These are phyloP conservation scores for Ogataea trehaloabstinens DNA, from an alignment of 805 yeast species.

Conservation along the genomic window DNA sequence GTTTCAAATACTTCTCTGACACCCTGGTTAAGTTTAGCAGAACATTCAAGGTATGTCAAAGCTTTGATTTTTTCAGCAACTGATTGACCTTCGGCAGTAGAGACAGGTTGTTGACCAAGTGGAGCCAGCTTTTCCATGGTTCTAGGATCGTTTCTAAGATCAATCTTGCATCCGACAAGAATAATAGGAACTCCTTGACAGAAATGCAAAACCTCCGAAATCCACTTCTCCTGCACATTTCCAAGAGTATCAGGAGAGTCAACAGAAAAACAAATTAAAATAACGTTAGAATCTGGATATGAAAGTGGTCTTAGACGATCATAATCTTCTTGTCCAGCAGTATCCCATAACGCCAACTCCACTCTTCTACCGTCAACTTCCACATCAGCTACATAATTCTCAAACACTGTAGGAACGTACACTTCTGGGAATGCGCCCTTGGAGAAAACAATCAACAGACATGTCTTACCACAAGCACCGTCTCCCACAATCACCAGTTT, in stretches of 20 bases:
- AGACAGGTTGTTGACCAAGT: slow-evolving; percentile 76
- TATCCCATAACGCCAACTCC: slow-evolving; percentile 95
- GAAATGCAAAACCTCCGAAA: slow-evolving; percentile 88
- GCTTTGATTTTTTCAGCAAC: slow-evolving; percentile 92
- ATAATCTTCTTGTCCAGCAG: slow-evolving; percentile 98
- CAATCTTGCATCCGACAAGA: slow-evolving; percentile 88
- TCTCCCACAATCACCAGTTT: slow-evolving; percentile 94
- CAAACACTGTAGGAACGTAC: slow-evolving; percentile 94
- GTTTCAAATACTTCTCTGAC: slow-evolving; percentile 91
- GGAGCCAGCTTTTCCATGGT: slow-evolving; percentile 73
- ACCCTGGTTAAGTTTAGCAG: slow-evolving; percentile 88
- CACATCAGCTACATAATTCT: slow-evolving; percentile 96
- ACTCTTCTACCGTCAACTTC: slow-evolving; percentile 89
- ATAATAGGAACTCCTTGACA: slow-evolving; percentile 93
- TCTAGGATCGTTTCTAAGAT: slow-evolving; percentile 78
- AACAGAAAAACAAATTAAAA: slow-evolving; percentile 85
- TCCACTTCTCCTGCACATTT: slow-evolving; percentile 95
- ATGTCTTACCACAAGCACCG: slow-evolving; percentile 97
- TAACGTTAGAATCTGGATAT: slow-evolving; percentile 90
- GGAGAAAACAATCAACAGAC: slow-evolving; percentile 80
- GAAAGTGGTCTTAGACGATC: slow-evolving; percentile 89
- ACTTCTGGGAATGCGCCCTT: slow-evolving; percentile 93
- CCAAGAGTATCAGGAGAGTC: slow-evolving; percentile 91
- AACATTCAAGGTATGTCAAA: slow-evolving; percentile 82
- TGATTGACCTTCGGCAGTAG: slow-evolving; percentile 77